Evolutionary conservation across 1,284 basidiomycete species (phyloP).

Genomic region (Ceratobasidium sp.): DNA sequence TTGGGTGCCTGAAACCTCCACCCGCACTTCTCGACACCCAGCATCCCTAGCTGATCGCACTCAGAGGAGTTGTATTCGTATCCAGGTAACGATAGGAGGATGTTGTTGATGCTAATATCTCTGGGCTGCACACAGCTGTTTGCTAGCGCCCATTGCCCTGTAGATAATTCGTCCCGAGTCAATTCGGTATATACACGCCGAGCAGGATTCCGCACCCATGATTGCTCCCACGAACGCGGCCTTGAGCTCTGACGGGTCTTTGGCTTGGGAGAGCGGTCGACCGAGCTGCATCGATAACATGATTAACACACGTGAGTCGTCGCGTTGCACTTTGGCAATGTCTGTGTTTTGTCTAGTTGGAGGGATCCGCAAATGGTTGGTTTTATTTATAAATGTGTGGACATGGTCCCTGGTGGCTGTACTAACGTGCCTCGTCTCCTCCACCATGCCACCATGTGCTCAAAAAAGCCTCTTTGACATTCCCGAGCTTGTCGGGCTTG

Average conservation of each 20-base stretch:
- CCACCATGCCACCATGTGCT: background rate
- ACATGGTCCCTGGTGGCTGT: constrained; percentile 19
- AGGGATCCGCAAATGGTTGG: too few species aligned
- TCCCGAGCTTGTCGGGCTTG: background rate
- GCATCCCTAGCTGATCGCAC: background rate
- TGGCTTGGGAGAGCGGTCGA: background rate
- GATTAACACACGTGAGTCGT: too few species aligned
- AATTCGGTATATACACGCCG: background rate
- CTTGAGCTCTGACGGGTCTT: background rate
- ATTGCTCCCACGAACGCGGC: background rate
- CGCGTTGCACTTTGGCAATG: too few species aligned
- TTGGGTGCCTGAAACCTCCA: background rate
- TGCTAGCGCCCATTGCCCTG: constrained; percentile 9
- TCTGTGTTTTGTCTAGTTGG: too few species aligned
- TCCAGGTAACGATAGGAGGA: background rate
- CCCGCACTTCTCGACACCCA: background rate
- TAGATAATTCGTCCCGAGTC: background rate
- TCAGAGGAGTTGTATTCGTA: background rate
- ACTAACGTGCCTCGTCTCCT: background rate
- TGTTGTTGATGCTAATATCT: background rate
- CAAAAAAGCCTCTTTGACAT: background rate
- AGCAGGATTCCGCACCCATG: constrained; percentile 7
- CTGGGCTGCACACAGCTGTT: constrained; percentile 4
- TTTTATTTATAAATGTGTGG: too few species aligned
- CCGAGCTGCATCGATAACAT: background rate